These are phyloP conservation scores for Jacaranda copaia DNA, from an alignment of 257 asterid genomes.

Conservation along the genomic window DNA sequence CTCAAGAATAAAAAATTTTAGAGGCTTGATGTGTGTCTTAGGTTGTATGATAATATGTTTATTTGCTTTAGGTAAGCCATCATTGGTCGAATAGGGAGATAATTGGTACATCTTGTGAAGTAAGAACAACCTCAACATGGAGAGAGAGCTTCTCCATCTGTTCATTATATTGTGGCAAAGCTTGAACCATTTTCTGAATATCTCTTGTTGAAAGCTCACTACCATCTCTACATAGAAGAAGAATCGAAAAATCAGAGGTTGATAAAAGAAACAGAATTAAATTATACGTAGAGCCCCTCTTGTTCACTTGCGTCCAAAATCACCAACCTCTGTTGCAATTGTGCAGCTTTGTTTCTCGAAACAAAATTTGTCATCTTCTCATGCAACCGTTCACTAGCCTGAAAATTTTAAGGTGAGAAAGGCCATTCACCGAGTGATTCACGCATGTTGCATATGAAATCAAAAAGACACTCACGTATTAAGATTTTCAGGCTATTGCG, in stretches of 20 bases:
- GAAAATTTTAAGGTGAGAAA: constrained; percentile 47
- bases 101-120: constrained; percentile 32
- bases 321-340: constrained; percentile 82
- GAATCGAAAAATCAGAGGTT: constrained; percentile 32
- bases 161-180: constrained; percentile 87
- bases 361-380: constrained; percentile 81
- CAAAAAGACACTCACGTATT: not conserved
- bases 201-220: constrained; percentile 87
- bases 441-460: not conserved
- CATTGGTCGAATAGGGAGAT: constrained; percentile 16
- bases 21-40: not conserved
- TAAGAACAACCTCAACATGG: constrained; percentile 78
- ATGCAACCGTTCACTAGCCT: constrained; percentile 81
- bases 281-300: not conserved
- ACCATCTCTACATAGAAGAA: constrained; percentile 70
- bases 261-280: constrained; percentile 9
- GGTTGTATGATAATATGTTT: constrained; percentile 17
- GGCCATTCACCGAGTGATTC: not conserved
- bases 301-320: constrained; percentile 11
- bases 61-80: constrained; percentile 12
- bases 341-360: constrained; percentile 91
- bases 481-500: constrained; percentile 13
- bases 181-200: constrained; percentile 93
- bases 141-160: constrained; percentile 87
- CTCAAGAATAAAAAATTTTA: no score